A percentile compares a stretch with the other conserved stretches of the same genome.
phyloP scores from a whole-genome alignment of 192 early-diverging fungal species.

The Backusella mclennaniae region DNA sequence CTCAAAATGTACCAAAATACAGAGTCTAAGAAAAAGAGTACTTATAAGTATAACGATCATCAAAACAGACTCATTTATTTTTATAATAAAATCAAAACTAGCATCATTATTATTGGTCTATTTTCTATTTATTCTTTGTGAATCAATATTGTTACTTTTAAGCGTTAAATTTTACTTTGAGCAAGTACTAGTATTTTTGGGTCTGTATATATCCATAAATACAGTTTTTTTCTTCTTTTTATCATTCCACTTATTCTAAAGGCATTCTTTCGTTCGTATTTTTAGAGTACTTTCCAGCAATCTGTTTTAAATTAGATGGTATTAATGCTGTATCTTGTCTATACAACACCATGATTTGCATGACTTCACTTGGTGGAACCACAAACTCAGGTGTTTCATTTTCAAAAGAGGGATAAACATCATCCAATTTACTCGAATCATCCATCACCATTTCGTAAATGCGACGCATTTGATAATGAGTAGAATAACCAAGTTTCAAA shows the following conservation, averaged over 20 bases:
- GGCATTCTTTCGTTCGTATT: too few species aligned
- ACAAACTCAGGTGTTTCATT: slow-evolving; percentile 48
- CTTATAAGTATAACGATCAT: neutral
- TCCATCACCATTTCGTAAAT: slow-evolving; percentile 52
- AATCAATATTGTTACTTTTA: too few species aligned
- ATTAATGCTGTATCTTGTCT: slow-evolving; percentile 30
- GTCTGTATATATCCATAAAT: too few species aligned
- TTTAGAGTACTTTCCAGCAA: neutral
- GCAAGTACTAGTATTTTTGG: too few species aligned
- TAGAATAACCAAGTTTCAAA: slow-evolving; percentile 57
- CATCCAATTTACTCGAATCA: slow-evolving; percentile 13
- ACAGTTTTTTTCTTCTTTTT: too few species aligned
- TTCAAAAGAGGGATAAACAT: slow-evolving; percentile 26
- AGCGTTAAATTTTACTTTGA: too few species aligned
- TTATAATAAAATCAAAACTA: neutral
- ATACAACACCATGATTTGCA: slow-evolving; percentile 58
- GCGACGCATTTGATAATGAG: slow-evolving; percentile 55
- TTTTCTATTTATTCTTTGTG: too few species aligned
- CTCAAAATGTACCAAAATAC: neutral
- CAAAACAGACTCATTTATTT: neutral
- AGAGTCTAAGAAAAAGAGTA: neutral
- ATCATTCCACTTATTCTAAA: too few species aligned
- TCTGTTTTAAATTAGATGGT: slow-evolving; percentile 25
- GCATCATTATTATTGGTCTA: neutral
- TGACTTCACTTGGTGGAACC: slow-evolving; percentile 63